Conservation (phyloP, 1,284 basidiomycete genomes). For the Xerocomus nothofagi region DNA sequence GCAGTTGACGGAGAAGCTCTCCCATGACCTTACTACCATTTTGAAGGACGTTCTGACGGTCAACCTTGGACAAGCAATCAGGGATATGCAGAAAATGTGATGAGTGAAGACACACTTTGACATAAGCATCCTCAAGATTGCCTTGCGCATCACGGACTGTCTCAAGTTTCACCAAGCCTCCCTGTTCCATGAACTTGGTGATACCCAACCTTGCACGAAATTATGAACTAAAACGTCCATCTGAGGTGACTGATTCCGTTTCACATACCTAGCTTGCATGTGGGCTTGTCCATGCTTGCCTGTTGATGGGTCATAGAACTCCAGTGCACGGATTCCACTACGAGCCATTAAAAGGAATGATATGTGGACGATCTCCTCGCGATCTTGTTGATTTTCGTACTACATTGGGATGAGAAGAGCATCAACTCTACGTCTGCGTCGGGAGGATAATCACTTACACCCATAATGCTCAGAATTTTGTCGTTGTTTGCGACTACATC, state of each 20-base stretch:
- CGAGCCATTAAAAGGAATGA: constrained; percentile 84
- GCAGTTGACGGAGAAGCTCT: constrained; percentile 72
- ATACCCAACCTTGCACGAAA: constrained; percentile 66
- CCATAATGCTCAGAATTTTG: constrained; percentile 76
- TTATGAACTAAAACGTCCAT: background rate
- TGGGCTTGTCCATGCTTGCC: constrained; percentile 90
- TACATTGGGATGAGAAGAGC: constrained; percentile 29
- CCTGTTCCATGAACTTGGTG: constrained; percentile 71
- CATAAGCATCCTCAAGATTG: constrained; percentile 65
- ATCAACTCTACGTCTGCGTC: background rate
- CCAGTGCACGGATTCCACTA: constrained; percentile 76
- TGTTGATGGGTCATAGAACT: constrained; percentile 79
- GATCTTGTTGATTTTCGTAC: constrained; percentile 66
- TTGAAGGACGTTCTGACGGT: constrained; percentile 64
- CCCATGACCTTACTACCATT: constrained; percentile 67
- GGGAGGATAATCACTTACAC: constrained; percentile 42
- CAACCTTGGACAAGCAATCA: constrained; percentile 47
- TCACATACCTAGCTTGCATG: constrained; percentile 77
- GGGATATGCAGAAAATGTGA: background rate
- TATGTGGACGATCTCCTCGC: constrained; percentile 76
- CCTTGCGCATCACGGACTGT: constrained; percentile 60
- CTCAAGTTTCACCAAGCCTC: constrained; percentile 70
- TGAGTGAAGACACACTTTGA: constrained; percentile 48
- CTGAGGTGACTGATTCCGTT: background rate
- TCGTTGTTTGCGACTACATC: constrained; percentile 66